phyloP scores from a whole-genome alignment of 2,329 filamentous ascomycete genomes.

The Ophiostoma perfectum region DNA sequence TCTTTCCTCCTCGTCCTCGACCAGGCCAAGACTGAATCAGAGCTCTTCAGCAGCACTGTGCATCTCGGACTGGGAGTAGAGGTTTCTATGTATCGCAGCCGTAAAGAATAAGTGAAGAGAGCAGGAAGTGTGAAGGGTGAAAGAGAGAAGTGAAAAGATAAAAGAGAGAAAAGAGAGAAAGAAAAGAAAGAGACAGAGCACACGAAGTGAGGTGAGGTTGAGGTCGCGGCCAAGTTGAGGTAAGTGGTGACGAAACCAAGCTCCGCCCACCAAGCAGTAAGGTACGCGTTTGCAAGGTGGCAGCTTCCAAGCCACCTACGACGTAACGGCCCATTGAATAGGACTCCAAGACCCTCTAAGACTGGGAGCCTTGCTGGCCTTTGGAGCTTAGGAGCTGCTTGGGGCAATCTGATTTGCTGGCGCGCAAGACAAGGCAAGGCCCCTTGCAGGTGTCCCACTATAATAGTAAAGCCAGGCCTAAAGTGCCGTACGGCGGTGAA shows the following conservation, averaged over 20 bases:
- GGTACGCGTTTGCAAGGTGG: constrained; percentile 22
- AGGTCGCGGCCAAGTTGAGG: not conserved
- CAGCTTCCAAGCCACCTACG: constrained; percentile 20
- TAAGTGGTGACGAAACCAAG: constrained; percentile 1
- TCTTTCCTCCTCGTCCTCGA: not conserved
- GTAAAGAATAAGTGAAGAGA: not conserved
- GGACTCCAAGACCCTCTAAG: not conserved
- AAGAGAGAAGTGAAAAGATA: not conserved
- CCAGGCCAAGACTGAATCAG: constrained; percentile 8
- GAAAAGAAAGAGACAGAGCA: not conserved
- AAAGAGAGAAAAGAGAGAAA: not conserved
- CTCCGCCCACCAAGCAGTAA: not conserved
- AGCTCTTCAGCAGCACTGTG: constrained; percentile 17
- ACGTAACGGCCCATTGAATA: not conserved
- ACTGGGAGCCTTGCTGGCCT: too few relatives aligned
- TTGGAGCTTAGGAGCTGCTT: not conserved
- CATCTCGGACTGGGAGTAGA: constrained; percentile 14
- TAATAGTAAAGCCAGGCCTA: not conserved
- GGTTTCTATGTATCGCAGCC: not conserved
- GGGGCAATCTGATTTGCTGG: not conserved
- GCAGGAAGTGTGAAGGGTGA: not conserved
- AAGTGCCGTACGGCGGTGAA: constrained; percentile 1
- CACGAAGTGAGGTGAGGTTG: not conserved
- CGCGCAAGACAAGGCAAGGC: not conserved
- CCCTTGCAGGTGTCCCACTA: constrained; percentile 5